Conservation (phyloP, 2,329 filamentous ascomycete species). For the Aspergillus candidus region DNA sequence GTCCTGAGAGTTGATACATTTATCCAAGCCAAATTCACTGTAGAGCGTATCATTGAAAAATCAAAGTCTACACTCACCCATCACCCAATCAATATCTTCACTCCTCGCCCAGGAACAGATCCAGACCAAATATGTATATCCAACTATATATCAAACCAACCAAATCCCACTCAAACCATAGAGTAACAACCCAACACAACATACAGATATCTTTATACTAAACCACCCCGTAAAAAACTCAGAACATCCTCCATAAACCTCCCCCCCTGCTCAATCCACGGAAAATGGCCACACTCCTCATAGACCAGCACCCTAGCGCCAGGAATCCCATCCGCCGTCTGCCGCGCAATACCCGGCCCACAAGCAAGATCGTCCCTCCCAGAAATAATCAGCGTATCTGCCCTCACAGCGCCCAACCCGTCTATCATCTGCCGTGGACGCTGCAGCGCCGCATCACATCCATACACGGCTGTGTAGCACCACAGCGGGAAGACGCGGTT, state of each 20-base stretch:
- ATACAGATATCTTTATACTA: too few species aligned
- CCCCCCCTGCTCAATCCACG: slow-evolving; percentile 21
- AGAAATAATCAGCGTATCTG: slow-evolving; percentile 22
- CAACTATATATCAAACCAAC: too few species aligned
- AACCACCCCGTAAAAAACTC: slow-evolving; percentile 9
- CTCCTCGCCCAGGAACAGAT: too few species aligned
- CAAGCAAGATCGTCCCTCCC: slow-evolving; percentile 21
- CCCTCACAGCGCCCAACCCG: slow-evolving; percentile 15
- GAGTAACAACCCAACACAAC: too few species aligned
- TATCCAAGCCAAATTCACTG: too few species aligned
- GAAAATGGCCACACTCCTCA: slow-evolving; percentile 23
- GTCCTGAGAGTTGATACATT: too few species aligned
- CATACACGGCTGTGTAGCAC: slow-evolving; percentile 10
- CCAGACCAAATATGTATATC: too few species aligned
- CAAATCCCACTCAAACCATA: too few species aligned
- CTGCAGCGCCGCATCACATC: slow-evolving; percentile 6
- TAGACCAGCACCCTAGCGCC: slow-evolving; percentile 10
- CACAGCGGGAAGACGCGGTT: slow-evolving; percentile 7
- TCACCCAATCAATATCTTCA: too few species aligned
- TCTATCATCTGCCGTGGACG: slow-evolving; percentile 15
- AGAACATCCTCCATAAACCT: slow-evolving; percentile 12
- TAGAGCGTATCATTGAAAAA: too few species aligned
- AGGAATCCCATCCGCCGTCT: slow-evolving; percentile 13
- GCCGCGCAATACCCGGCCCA: slow-evolving; percentile 12
- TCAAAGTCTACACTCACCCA: too few species aligned